Percentiles rank a stretch among this genome's conserved stretches.
Conservation (phyloP, 441 rosid genomes). For the Adansonia rubrostipa region DNA sequence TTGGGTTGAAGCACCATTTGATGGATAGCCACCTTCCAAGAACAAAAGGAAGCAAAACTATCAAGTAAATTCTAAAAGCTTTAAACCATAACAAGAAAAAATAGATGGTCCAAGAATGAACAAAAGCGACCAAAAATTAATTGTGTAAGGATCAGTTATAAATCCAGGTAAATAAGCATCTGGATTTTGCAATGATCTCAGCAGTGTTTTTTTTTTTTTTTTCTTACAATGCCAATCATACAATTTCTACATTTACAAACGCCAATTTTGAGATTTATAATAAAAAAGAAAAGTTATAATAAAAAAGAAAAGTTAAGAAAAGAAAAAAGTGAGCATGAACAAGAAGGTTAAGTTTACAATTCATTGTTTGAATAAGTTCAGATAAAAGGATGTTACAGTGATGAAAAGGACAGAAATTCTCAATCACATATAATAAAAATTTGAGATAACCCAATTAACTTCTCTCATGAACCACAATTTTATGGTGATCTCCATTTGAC, state of each 20-base stretch:
- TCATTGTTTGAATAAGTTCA: not conserved
- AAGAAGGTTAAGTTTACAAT: not conserved
- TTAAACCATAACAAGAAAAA: not conserved
- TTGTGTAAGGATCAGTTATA: not conserved
- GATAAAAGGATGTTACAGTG: not conserved
- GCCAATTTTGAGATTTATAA: not conserved
- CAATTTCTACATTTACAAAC: not conserved
- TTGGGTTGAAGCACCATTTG: constrained; percentile 63
- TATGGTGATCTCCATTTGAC: not conserved
- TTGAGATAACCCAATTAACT: constrained; percentile 1
- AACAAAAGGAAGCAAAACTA: constrained; percentile 16
- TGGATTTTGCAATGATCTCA: not conserved
- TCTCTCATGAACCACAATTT: not conserved
- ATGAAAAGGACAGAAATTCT: not conserved
- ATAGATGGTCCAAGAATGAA: not conserved
- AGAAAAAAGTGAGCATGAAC: not conserved
- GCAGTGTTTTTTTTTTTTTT: not conserved
- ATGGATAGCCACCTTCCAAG: constrained; percentile 61
- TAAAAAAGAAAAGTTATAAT: not conserved
- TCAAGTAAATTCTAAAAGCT: constrained; percentile 8
- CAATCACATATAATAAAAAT: not conserved
- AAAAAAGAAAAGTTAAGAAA: too few relatives aligned
- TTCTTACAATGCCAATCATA: not conserved
- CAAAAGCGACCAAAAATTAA: not conserved
- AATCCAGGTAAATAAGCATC: not conserved